Conservation (phyloP, 2,329 filamentous ascomycete species). For the Penicillium sp. region DNA sequence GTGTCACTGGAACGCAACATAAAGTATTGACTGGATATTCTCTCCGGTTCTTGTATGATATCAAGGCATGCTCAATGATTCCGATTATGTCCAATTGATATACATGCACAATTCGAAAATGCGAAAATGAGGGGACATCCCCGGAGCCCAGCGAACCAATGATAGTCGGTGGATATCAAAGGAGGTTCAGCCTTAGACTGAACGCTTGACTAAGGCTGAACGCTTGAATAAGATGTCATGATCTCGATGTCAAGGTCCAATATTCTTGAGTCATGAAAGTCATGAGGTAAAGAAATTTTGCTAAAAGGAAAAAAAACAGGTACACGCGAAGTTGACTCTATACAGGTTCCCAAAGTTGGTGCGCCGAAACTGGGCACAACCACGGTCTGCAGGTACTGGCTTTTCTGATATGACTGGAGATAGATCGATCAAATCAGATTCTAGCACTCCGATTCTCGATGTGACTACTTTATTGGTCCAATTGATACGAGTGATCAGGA, state of each 20-base stretch:
- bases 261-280: no score
- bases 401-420: background rate
- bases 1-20: background rate
- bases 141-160: slow-evolving; percentile 25
- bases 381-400: background rate
- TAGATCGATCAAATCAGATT: background rate
- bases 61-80: no score
- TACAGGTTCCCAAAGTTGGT: no score
- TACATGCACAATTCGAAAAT: background rate
- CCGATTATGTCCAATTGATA: no score
- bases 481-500: background rate
- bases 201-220: background rate
- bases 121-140: slow-evolving; percentile 9
- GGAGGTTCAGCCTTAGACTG: background rate
- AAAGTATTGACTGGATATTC: no score
- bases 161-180: slow-evolving; percentile 32
- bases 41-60: no score
- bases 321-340: no score
- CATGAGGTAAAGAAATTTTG: no score
- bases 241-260: no score
- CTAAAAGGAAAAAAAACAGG: no score
- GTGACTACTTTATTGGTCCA: background rate
- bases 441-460: background rate
- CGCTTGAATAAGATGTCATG: background rate
- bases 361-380: background rate